Base-by-base conservation (phyloP, 768 basidiomycete genomes). In the Suillus plorans region DNA sequence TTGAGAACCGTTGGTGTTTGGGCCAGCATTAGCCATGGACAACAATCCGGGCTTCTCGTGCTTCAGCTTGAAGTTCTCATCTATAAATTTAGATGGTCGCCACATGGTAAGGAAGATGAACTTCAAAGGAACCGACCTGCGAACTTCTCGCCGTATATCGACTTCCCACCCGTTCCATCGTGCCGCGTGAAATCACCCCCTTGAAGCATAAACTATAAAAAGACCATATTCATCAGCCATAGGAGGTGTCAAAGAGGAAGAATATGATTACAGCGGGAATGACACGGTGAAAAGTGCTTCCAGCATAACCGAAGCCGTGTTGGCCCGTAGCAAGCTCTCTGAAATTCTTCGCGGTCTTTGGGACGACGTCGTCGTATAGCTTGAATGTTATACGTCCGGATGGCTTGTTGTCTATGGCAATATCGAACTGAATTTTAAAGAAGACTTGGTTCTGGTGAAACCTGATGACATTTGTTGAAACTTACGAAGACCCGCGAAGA, bases 1-100 rank as follows among this genome's bases (percentile, higher is more conserved):
- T 75, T 92, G 92, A 16, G 91, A 93, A 42, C 93, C 91, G 64
- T 92, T 92, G 45, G 91, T 92, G 78, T 90, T 85, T 1, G 80
- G 80, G 59, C 94, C 94, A 42, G 94, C 92, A 69, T 92, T 97
- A 45, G 96, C 96, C 91, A 93, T 92, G 49, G 89, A 90, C 67
- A 94, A 82, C 25, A 91, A 77, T 71, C 85, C 88, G 10, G 87
- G 85, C 71, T 83, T 85, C 69, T 78, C 76, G 75, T 93, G 92
- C 66, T 80, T 82, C 64, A 85, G 73, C 63, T 80, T 73, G 76
- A 92, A 93, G 80, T 87, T 92, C 79, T 92, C 89, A 66, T 91
- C 89, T 85, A 66, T 14, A 56, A 31, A 61, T 59, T 28, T 18
- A 16, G 28, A 42, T 28, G 31, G 25, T 18, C 2, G 18, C 28